phyloP scores from a whole-genome alignment of 345 rosid genomes.

The Atalantia buxifolia region DNA sequence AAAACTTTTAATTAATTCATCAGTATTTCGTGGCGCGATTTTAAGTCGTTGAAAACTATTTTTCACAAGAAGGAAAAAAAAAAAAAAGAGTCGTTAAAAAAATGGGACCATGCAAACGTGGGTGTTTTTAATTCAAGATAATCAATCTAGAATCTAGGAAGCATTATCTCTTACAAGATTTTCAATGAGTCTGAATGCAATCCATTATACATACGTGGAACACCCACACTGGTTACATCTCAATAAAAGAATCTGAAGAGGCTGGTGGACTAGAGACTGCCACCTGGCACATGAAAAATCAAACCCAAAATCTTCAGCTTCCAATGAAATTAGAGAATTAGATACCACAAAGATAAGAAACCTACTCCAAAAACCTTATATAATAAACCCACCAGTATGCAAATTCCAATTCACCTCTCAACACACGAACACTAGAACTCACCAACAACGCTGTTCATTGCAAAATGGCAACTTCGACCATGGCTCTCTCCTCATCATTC shows the following conservation, averaged over 20 bases:
- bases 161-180: neutral
- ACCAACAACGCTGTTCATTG: too few relatives aligned
- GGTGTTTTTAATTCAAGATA: neutral
- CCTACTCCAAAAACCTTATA: constrained; percentile 11
- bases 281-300: constrained; percentile 24
- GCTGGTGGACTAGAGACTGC: constrained; percentile 39
- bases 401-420: constrained; percentile 3
- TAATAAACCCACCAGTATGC: constrained; percentile 8
- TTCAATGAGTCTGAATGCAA: neutral
- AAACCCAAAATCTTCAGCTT: constrained; percentile 36
- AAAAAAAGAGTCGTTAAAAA: neutral
- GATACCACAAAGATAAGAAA: constrained; percentile 51
- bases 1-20: neutral
- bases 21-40: neutral
- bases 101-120: neutral
- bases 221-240: neutral
- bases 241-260: constrained; percentile 13
- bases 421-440: neutral
- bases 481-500: constrained; percentile 68
- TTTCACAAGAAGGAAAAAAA: too few relatives aligned
- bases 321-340: constrained; percentile 50
- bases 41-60: neutral
- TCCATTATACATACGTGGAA: constrained; percentile 18
- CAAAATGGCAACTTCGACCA: constrained; percentile 52
- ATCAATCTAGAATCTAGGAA: neutral